phyloP scores from a whole-genome alignment of 148 eudicot species.

The Fagopyrum tataricum region DNA sequence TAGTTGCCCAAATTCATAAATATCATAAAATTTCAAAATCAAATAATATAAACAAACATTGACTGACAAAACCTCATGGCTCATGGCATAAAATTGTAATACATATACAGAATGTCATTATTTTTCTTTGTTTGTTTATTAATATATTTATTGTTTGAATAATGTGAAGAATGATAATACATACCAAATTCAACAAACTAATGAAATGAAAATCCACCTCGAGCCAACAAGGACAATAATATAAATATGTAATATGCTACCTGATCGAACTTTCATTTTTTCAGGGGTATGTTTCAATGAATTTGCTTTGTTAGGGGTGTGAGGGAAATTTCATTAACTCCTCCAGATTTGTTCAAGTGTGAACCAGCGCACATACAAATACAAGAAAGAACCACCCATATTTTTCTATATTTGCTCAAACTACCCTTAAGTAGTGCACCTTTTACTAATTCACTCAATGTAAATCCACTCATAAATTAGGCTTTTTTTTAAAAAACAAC shows the following conservation, averaged over 20 bases:
- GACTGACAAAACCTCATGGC: background rate
- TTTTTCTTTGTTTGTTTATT: background rate
- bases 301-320: background rate
- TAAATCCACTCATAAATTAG: too few relatives aligned
- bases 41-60: background rate
- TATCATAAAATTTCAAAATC: too few relatives aligned
- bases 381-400: background rate
- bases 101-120: background rate
- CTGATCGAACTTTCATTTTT: background rate
- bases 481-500: too few relatives aligned
- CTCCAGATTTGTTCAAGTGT: background rate
- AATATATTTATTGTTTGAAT: background rate
- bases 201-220: conserved; percentile 1
- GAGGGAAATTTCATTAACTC: background rate
- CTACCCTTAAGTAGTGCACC: too few relatives aligned
- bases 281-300: conserved; percentile 9
- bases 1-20: background rate
- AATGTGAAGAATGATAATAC: background rate
- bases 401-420: background rate
- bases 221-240: conserved; percentile 8
- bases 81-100: conserved; percentile 4
- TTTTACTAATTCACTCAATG: too few relatives aligned
- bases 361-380: background rate
- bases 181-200: background rate
- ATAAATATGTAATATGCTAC: background rate